Percentiles rank a stretch among this genome's conserved stretches.
These are phyloP conservation scores for Fusarium setosum DNA, from an alignment of 2,329 filamentous ascomycete genomes.

Conservation along the genomic window DNA sequence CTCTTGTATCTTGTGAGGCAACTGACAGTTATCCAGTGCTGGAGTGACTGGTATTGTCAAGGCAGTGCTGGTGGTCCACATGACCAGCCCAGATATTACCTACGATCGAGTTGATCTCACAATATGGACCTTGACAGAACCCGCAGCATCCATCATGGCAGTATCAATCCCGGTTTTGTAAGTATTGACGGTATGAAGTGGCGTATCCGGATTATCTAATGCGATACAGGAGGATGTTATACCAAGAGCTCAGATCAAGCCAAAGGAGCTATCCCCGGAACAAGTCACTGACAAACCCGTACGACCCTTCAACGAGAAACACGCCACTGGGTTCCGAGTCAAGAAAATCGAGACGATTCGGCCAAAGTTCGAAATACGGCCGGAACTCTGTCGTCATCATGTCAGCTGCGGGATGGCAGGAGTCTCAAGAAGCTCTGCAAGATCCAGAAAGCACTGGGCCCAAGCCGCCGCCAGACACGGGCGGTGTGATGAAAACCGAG, in stretches of 20 bases:
- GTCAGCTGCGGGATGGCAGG: slow-evolving; percentile 46
- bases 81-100: slow-evolving; percentile 48
- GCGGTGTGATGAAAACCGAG: slow-evolving; percentile 46
- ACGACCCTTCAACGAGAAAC: slow-evolving; percentile 5
- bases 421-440: slow-evolving; percentile 47
- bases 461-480: slow-evolving; percentile 18
- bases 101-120: slow-evolving; percentile 50
- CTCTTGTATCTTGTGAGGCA: no score
- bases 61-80: slow-evolving; percentile 44
- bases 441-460: slow-evolving; percentile 24
- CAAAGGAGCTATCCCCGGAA: slow-evolving; percentile 41
- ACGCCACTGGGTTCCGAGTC: no score
- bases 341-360: slow-evolving; percentile 35
- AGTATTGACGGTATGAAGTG: background rate
- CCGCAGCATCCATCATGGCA: slow-evolving; percentile 51
- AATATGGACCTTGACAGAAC: slow-evolving; percentile 50
- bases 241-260: slow-evolving; percentile 47
- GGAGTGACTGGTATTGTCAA: slow-evolving; percentile 50
- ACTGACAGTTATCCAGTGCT: slow-evolving; percentile 44
- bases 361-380: slow-evolving; percentile 38
- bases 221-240: slow-evolving; percentile 46
- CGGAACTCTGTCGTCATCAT: slow-evolving; percentile 47
- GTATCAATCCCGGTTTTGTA: slow-evolving; percentile 49
- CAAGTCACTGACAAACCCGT: slow-evolving; percentile 30
- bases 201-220: slow-evolving; percentile 10